Base-by-base conservation (phyloP, 345 rosid species). In the Lepidium didymum region DNA sequence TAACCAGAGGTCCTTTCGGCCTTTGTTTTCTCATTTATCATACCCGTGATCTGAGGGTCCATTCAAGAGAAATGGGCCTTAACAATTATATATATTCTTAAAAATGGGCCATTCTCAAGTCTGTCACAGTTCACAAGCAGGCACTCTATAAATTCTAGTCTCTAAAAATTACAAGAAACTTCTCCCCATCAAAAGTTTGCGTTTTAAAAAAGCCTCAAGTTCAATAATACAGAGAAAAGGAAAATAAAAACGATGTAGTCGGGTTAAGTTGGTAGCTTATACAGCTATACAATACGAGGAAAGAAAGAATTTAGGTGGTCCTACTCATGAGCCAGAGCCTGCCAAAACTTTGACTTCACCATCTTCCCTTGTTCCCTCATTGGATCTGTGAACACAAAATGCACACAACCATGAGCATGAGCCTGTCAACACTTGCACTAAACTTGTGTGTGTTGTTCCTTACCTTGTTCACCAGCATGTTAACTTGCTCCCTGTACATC, bases 401-500 rank as follows among this genome's bases (percentile, higher is more conserved):
- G 53, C 45, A 67, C 60, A 51, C 65, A 64, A 18, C 25, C 47
- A 57, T 73, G 25, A 65, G 15, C 70, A 16, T 58, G 61, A 66
- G 5, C 23, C 63, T 43, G 8, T 52, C 38, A n/a, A 55, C 49
- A 21, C 35, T 45, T 35, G 3, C 8, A 14, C 67, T 10, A 49
- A 10, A 47, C 56, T 47, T 56, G 36, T 43, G 15, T 52, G 16
- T 53, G 34, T 42, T 58, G 31, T 23, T 16, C 8, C 64, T 51
- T 75, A 95, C 99, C 99, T 91, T 86, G 79, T 95, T 89, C 72
- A 95, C 99, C 58, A 95, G 96, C 82, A 95, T 66, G 87, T 86
- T 88, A 58, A 91, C 97, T 87, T 95, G 99, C 85, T 95, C 99
- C 82, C 94, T 89, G 77, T 95, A 95, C 99, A 95, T 95, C 79